Percentiles rank a stretch among this genome's conserved stretches.
Conservation (phyloP, 2,329 filamentous ascomycete species). For the Ophiostoma australiae region DNA sequence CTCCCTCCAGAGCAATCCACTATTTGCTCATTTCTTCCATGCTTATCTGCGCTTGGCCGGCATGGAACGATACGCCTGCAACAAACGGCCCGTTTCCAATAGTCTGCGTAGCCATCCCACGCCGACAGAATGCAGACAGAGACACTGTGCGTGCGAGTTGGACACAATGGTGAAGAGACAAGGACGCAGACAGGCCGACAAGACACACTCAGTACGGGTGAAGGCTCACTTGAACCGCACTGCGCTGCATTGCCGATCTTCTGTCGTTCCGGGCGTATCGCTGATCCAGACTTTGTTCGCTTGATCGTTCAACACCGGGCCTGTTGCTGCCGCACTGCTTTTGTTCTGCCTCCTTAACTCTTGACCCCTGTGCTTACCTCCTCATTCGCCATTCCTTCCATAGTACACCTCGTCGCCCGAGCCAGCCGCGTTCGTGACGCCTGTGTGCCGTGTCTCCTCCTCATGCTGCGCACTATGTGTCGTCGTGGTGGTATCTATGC, state of each 20-base stretch:
- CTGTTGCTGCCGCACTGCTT: neutral
- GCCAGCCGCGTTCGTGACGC: neutral
- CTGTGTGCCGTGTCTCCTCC: neutral
- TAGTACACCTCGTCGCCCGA: neutral
- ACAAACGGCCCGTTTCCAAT: conserved; percentile 19
- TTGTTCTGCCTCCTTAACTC: neutral
- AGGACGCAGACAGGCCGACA: neutral
- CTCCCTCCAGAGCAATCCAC: neutral
- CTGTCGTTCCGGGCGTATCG: neutral
- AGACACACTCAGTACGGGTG: neutral
- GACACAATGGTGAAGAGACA: neutral
- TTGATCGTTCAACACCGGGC: neutral
- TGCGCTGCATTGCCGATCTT: neutral
- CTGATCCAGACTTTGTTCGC: neutral
- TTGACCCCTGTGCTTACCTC: neutral
- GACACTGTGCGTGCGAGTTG: neutral
- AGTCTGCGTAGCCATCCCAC: neutral
- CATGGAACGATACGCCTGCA: neutral
- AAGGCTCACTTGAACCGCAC: neutral
- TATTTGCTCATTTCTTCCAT: conserved; percentile 2
- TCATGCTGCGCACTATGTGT: neutral
- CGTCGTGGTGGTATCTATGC: neutral
- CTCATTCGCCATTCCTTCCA: neutral
- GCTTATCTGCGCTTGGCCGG: conserved; percentile 12
- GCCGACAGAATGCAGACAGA: neutral